Evolutionary conservation across 306 rosid species (phyloP).

Genomic region (Casuarina cunninghamiana): DNA sequence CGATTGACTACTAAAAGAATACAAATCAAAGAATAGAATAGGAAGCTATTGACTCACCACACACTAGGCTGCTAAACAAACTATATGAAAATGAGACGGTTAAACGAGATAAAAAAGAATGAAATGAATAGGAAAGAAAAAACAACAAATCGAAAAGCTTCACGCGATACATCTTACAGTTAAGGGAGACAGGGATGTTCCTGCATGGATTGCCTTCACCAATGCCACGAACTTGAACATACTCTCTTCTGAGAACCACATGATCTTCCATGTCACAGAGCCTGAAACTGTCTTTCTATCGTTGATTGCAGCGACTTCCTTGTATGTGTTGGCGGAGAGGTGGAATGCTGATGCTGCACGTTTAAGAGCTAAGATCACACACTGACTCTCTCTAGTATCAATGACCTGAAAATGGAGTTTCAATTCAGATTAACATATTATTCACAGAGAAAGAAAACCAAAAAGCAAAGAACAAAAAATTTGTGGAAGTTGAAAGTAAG

Average conservation of each 20-base stretch:
- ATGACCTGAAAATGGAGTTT: conserved; percentile 50
- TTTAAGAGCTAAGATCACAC: conserved; percentile 55
- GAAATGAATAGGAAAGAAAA: conserved; percentile 53
- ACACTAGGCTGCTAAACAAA: conserved; percentile 31
- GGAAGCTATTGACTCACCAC: conserved; percentile 35
- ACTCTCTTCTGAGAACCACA: conserved; percentile 67
- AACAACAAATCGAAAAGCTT: conserved; percentile 24
- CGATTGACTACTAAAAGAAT: conserved; percentile 27
- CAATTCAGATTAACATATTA: not conserved
- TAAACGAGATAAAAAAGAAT: conserved; percentile 55
- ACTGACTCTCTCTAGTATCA: conserved; percentile 43
- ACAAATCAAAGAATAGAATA: conserved; percentile 52
- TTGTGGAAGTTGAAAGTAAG: not conserved
- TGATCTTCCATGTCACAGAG: conserved; percentile 58
- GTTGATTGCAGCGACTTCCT: conserved; percentile 23
- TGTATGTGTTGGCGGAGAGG: conserved; percentile 33
- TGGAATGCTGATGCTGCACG: conserved; percentile 38
- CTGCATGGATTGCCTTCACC: conserved; percentile 76
- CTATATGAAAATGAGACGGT: conserved; percentile 2
- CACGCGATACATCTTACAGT: conserved; percentile 52
- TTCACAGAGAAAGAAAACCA: not conserved
- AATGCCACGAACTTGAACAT: conserved; percentile 66
- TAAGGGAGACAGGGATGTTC: conserved; percentile 43
- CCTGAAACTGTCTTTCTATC: conserved; percentile 32
- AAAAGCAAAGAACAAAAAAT: not conserved